These are phyloP conservation scores for Fusarium ambrosium DNA, from an alignment of 2,329 filamentous ascomycete genomes.

Conservation along the genomic window DNA sequence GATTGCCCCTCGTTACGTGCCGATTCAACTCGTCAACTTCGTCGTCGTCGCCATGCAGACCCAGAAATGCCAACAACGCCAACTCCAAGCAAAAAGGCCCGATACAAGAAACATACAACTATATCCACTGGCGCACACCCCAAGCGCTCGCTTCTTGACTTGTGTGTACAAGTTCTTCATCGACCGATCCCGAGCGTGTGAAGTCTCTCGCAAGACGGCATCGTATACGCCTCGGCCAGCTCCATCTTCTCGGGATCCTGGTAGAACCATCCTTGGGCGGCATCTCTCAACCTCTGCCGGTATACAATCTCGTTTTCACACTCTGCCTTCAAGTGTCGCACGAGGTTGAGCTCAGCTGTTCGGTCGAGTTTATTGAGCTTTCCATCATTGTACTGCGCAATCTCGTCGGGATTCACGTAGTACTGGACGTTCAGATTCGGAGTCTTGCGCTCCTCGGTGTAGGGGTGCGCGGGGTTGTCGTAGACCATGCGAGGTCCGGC, in stretches of 20 bases:
- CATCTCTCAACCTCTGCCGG: slow-evolving; percentile 77
- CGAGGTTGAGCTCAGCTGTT: slow-evolving; percentile 79
- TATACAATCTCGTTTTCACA: slow-evolving; percentile 81
- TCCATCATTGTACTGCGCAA: slow-evolving; percentile 75
- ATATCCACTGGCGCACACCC: slow-evolving; percentile 13
- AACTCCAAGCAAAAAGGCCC: slow-evolving; percentile 40
- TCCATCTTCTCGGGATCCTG: slow-evolving; percentile 84
- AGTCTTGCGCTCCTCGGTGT: slow-evolving; percentile 81
- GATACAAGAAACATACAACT: slow-evolving; percentile 40
- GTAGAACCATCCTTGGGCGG: slow-evolving; percentile 90
- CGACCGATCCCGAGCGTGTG: slow-evolving; percentile 54
- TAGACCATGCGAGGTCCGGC: slow-evolving; percentile 79
- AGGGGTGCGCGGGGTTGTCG: slow-evolving; percentile 76
- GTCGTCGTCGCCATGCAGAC: slow-evolving; percentile 44
- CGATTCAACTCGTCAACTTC: slow-evolving; percentile 21
- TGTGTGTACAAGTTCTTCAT: slow-evolving; percentile 30
- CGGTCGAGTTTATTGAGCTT: slow-evolving; percentile 83
- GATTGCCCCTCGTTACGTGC: slow-evolving; percentile 23
- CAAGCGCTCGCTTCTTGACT: neutral
- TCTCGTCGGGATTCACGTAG: slow-evolving; percentile 84
- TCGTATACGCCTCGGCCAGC: slow-evolving; percentile 69
- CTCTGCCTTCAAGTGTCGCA: slow-evolving; percentile 74
- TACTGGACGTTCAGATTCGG: slow-evolving; percentile 82
- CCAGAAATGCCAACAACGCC: slow-evolving; percentile 49
- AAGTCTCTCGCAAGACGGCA: slow-evolving; percentile 67